A percentile compares a stretch with the other conserved stretches of the same genome.
These are phyloP conservation scores for Saxophila tyrrhenica DNA, from an alignment of 495 filamentous ascomycete species.

Conservation along the genomic window DNA sequence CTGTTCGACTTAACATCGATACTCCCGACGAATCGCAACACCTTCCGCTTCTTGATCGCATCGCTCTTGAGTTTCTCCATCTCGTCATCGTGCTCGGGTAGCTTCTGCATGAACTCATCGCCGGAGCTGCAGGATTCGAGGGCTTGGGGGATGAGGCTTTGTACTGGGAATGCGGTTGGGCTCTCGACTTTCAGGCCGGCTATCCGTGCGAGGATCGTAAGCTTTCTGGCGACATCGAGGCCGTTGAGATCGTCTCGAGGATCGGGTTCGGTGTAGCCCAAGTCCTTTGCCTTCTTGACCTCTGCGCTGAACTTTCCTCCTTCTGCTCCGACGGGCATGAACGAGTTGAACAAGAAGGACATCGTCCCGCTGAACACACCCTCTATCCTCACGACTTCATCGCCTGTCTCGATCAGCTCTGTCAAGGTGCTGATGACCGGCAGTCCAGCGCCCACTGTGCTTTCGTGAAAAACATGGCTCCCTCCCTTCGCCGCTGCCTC, in stretches of 20 bases:
- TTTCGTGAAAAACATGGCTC: conserved; percentile 84
- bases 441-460: conserved; percentile 80
- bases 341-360: conserved; percentile 92
- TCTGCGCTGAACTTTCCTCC: conserved; percentile 72
- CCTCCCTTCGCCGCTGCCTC: conserved; percentile 40
- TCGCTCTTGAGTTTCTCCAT: conserved; percentile 72
- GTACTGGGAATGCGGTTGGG: conserved; percentile 77
- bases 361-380: conserved; percentile 95
- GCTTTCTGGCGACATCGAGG: conserved; percentile 89
- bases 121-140: conserved; percentile 63
- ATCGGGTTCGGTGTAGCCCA: conserved; percentile 96
- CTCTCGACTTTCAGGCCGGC: conserved; percentile 65
- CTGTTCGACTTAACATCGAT: conserved; percentile 64
- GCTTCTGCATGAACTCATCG: conserved; percentile 65
- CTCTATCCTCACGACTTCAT: conserved; percentile 77
- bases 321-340: conserved; percentile 42
- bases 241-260: conserved; percentile 94
- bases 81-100: conserved; percentile 66
- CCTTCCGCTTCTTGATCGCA: conserved; percentile 75
- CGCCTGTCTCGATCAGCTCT: conserved; percentile 81
- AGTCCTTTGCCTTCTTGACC: conserved; percentile 77
- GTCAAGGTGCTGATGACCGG: conserved; percentile 84
- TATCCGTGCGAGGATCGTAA: conserved; percentile 82
- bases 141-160: conserved; percentile 76
- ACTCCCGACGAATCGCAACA: conserved; percentile 90